phyloP scores from a whole-genome alignment of 495 filamentous ascomycete genomes.

The Neurospora hispaniola region DNA sequence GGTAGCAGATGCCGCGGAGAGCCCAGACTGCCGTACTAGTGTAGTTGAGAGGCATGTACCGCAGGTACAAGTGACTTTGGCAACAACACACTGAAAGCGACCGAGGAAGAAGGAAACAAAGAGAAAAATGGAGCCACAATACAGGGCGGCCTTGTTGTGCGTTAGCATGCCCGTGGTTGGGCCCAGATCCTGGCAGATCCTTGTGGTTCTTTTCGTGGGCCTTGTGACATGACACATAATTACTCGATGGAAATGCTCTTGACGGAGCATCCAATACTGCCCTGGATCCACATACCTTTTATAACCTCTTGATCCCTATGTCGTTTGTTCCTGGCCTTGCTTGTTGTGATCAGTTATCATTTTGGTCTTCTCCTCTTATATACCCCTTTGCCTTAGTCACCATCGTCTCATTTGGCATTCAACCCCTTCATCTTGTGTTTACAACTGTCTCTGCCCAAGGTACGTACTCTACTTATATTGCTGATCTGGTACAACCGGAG shows the following conservation, averaged over 20 bases:
- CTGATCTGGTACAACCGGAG: not conserved
- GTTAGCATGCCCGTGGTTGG: not conserved
- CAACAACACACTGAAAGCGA: not conserved
- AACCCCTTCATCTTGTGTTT: not conserved
- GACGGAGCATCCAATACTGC: not conserved
- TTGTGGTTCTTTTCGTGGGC: not conserved
- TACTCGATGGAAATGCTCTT: slow-evolving; percentile 36
- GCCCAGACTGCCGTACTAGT: not conserved
- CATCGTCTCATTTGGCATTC: not conserved
- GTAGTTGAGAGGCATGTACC: no score
- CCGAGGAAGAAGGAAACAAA: not conserved
- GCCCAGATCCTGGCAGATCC: not conserved
- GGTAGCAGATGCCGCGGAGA: not conserved
- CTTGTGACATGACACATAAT: slow-evolving; percentile 39
- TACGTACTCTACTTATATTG: not conserved
- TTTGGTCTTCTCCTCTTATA: not conserved
- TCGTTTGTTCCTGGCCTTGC: not conserved
- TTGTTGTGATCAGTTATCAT: not conserved
- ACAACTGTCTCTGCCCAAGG: not conserved
- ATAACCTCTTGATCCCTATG: not conserved
- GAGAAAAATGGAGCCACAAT: not conserved
- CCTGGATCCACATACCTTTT: not conserved
- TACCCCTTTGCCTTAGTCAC: not conserved
- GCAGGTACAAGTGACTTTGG: not conserved
- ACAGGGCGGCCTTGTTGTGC: not conserved